Base-by-base conservation (phyloP, 2,329 filamentous ascomycete genomes). In the Lachnellula willkommii region DNA sequence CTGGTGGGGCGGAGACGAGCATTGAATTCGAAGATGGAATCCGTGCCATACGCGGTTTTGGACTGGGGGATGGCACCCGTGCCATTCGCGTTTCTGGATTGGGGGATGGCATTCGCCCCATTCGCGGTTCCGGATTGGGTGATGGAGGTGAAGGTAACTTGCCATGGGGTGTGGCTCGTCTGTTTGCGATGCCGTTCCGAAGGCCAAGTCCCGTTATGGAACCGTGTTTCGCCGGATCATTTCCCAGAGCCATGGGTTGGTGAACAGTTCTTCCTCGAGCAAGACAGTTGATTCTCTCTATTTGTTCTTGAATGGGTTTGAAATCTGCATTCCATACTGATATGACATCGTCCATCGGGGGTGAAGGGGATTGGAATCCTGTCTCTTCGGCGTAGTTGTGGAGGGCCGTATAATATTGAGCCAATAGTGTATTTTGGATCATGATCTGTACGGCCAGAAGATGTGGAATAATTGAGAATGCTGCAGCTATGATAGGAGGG, bases 341-440 rank as follows among this genome's bases (percentile, higher is more conserved):
- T 55, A 91, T 76, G 5, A 94, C 83, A 50, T 88, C 81, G 26
- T 86, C 82, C 76, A 91, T 86, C 15, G 85, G 80, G 2, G 88
- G 86, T 11, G 89, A 79, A 1, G 88, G 87, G 47, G 85, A 87
- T 0, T 87, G 86, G 64, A 91, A 86, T 5, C 80, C 77, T 63
- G 84, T 77, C 32, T 87, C 80, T 62, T 84, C 77, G 63, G 86
- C 90, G 70, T 87, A 94, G 55, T 81, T 83, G 68, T 91, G 84
- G 6, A 93, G 74, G 4, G 84, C 78, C 1, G 89, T 94, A 72
- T 94, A 94, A 63, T 90, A 84, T 59, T 91, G 79, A 0, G 84
- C 89, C 5, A 94, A 81, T 51, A 94, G 76, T 47, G 84, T 82
- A 68, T 91, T 91, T 70, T 93, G 89, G 28, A 91, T 84, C 67